Evolutionary conservation across 495 filamentous ascomycete species (phyloP).

Genomic region (Tetracladium marchalianum): DNA sequence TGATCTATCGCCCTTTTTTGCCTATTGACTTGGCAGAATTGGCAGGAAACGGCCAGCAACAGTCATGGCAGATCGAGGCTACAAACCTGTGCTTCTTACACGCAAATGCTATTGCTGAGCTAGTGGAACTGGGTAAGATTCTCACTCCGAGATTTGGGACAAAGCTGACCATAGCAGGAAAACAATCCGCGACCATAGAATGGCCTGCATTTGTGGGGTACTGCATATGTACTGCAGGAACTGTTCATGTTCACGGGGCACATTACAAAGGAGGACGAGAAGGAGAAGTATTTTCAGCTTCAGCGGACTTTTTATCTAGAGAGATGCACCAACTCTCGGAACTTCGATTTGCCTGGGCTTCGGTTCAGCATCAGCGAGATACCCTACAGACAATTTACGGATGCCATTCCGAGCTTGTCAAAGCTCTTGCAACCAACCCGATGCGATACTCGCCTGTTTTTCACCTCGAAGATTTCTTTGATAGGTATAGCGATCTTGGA

Average conservation of each 20-base stretch:
- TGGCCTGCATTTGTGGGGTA: conserved; percentile 79
- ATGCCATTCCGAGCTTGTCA: conserved; percentile 64
- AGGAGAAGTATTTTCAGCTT: conserved; percentile 55
- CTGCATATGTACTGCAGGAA: conserved; percentile 73
- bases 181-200: conserved; percentile 51
- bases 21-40: conserved; percentile 74
- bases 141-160: conserved; percentile 19
- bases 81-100: conserved; percentile 81
- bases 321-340: conserved; percentile 73
- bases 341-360: conserved; percentile 62
- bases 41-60: conserved; percentile 68
- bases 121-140: conserved; percentile 57
- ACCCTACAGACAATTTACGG: conserved; percentile 63
- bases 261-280: conserved; percentile 51
- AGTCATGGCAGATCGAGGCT: conserved; percentile 84
- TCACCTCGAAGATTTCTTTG: conserved; percentile 79
- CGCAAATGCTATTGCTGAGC: conserved; percentile 75
- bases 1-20: conserved; percentile 77
- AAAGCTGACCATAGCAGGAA: conserved; percentile 6
- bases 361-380: conserved; percentile 69
- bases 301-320: conserved; percentile 60
- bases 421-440: conserved; percentile 52
- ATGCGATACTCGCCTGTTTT: conserved; percentile 68
- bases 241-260: conserved; percentile 75
- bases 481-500: conserved; percentile 52